These are phyloP conservation scores for Colletotrichum echinochloae DNA, from an alignment of 2,329 filamentous ascomycete genomes.

Conservation along the genomic window DNA sequence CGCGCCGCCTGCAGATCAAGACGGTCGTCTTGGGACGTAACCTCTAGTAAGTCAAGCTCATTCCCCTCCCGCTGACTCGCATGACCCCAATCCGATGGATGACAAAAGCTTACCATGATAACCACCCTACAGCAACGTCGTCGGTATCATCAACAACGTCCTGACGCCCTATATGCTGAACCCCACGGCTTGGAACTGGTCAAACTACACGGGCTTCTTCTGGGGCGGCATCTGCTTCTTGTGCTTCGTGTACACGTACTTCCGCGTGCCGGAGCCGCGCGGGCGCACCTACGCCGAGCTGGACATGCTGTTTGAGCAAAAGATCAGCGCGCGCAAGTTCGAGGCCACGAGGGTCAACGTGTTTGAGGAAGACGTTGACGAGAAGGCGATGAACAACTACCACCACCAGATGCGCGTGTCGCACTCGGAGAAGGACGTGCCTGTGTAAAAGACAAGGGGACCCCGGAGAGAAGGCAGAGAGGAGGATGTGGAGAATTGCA, in stretches of 20 bases:
- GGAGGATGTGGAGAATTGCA: neutral
- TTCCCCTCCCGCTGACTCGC: neutral
- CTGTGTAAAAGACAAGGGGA: conserved; percentile 18
- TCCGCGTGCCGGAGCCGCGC: conserved; percentile 82
- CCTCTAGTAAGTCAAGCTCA: conserved; percentile 65
- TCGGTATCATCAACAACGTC: conserved; percentile 83
- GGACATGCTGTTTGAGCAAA: conserved; percentile 84
- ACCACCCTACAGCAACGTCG: conserved; percentile 70
- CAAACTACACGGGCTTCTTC: conserved; percentile 89
- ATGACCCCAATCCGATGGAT: neutral
- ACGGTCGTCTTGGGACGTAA: conserved; percentile 89
- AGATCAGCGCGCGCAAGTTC: conserved; percentile 80
- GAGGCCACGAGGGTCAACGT: conserved; percentile 68
- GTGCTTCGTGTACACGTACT: conserved; percentile 85
- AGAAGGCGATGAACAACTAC: conserved; percentile 61
- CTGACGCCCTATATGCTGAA: conserved; percentile 95
- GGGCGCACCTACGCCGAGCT: conserved; percentile 89
- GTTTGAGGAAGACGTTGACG: conserved; percentile 62
- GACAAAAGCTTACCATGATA: conserved; percentile 11
- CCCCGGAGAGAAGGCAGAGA: neutral
- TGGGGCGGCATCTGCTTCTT: conserved; percentile 85
- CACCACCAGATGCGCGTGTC: conserved; percentile 54
- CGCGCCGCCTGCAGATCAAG: conserved; percentile 87
- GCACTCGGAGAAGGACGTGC: conserved; percentile 45
- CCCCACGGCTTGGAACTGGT: conserved; percentile 87